Evolutionary conservation across 257 asterid genomes (phyloP).

Genomic region (Solanum clarkiae): DNA sequence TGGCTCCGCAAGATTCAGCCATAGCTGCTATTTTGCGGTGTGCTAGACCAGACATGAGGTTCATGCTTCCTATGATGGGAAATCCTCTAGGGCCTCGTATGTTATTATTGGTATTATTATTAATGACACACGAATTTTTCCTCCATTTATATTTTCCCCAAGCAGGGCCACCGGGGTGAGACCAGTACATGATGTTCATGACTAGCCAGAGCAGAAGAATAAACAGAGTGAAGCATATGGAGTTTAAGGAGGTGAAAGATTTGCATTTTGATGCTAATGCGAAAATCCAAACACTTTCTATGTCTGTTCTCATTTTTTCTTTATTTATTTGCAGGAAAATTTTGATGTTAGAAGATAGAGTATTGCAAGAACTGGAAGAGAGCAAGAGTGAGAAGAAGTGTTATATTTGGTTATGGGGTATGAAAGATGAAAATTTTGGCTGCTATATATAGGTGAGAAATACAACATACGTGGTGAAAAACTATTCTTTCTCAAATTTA

Average conservation of each 20-base stretch:
- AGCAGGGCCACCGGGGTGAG: conserved; percentile 74
- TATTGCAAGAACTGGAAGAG: neutral
- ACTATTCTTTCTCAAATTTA: neutral
- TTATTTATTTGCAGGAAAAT: neutral
- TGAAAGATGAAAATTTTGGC: neutral
- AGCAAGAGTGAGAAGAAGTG: neutral
- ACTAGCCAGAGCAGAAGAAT: conserved; percentile 17
- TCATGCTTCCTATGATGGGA: conserved; percentile 67
- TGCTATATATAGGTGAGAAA: neutral
- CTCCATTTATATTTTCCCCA: conserved; percentile 53
- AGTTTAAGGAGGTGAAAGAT: conserved; percentile 18
- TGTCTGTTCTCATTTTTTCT: conserved; percentile 15
- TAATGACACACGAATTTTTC: neutral
- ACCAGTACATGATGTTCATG: conserved; percentile 53
- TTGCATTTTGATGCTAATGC: conserved; percentile 46
- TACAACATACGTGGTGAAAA: neutral
- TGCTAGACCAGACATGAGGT: conserved; percentile 61
- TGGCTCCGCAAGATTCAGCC: conserved; percentile 36
- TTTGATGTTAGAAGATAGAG: neutral
- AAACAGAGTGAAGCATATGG: conserved; percentile 14
- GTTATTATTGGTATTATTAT: neutral
- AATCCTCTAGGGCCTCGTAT: conserved; percentile 74
- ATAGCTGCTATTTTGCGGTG: conserved; percentile 60
- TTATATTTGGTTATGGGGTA: neutral
- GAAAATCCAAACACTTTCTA: conserved; percentile 54